phyloP scores from a whole-genome alignment of 352 stramenopile genomes.

The Pythium plurisporium region DNA sequence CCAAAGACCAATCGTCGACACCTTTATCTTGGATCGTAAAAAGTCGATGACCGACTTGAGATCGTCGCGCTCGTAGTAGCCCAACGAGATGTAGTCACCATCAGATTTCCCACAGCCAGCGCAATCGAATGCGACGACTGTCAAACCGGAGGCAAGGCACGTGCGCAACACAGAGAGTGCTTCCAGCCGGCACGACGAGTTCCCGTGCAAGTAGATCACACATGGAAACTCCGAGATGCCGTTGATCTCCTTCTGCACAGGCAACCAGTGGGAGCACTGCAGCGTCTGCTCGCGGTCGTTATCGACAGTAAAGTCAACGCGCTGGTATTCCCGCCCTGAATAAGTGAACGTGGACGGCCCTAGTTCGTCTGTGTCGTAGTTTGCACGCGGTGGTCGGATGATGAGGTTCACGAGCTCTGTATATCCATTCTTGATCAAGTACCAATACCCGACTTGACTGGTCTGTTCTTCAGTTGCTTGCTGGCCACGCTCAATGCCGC shows the following conservation, averaged over 20 bases:
- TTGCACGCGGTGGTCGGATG: conserved; percentile 92
- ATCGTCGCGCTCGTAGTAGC: conserved; percentile 94
- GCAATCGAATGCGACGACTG: conserved; percentile 97
- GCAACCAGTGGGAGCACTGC: conserved; percentile 95
- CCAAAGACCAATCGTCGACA: conserved; percentile 96
- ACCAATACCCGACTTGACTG: conserved; percentile 80
- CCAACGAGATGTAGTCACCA: conserved; percentile 97
- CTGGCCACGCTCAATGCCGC: conserved; percentile 72
- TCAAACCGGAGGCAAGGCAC: conserved; percentile 91
- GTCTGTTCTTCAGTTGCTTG: conserved; percentile 70
- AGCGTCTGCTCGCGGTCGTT: conserved; percentile 83
- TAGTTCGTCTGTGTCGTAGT: conserved; percentile 90
- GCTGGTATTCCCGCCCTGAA: conserved; percentile 75
- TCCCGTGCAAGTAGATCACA: conserved; percentile 98
- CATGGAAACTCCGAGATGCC: conserved; percentile 62
- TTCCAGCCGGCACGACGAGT: conserved; percentile 94
- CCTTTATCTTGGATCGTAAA: conserved; percentile 85
- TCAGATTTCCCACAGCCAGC: conserved; percentile 94
- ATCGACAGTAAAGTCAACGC: conserved; percentile 88
- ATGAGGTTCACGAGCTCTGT: conserved; percentile 97
- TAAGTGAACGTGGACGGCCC: conserved; percentile 91
- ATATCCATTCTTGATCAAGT: conserved; percentile 88
- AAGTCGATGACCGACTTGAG: conserved; percentile 90
- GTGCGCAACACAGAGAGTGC: conserved; percentile 88
- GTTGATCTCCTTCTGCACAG: conserved; percentile 33